Conservation (phyloP, 2,329 filamentous ascomycete species). For the Diaporthe australafricana region DNA sequence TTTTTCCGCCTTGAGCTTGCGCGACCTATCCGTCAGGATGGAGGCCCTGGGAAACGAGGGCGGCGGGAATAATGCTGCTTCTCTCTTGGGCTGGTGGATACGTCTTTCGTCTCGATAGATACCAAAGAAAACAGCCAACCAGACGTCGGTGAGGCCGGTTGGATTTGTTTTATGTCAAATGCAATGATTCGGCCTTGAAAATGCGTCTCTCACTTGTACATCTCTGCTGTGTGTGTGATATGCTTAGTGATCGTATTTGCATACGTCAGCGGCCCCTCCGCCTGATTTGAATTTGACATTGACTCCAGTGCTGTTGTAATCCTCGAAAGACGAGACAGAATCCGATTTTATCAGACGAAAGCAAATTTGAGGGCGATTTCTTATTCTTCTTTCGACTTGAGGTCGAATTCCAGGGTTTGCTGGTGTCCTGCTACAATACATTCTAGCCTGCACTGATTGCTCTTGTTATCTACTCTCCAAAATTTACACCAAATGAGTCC, state of each 20-base stretch:
- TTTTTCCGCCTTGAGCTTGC: background rate
- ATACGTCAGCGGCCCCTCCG: background rate
- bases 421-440: background rate
- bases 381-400: background rate
- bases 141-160: background rate
- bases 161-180: background rate
- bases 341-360: background rate
- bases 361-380: background rate
- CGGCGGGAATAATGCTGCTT: background rate
- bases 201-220: background rate
- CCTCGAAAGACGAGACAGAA: background rate
- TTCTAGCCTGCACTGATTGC: background rate
- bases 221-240: background rate
- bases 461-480: background rate
- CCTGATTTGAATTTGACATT: background rate
- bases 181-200: background rate
- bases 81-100: background rate
- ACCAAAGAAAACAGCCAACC: background rate
- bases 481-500: background rate
- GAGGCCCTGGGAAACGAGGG: background rate
- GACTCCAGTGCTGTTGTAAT: background rate
- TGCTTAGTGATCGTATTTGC: background rate
- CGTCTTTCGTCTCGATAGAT: slow-evolving; percentile 10
- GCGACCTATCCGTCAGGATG: background rate
- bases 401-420: background rate